Evolutionary conservation across 2,329 filamentous ascomycete genomes (phyloP), one percentile per base, ranked within the genome.

Genomic region (Fusarium fujikuroi): DNA sequence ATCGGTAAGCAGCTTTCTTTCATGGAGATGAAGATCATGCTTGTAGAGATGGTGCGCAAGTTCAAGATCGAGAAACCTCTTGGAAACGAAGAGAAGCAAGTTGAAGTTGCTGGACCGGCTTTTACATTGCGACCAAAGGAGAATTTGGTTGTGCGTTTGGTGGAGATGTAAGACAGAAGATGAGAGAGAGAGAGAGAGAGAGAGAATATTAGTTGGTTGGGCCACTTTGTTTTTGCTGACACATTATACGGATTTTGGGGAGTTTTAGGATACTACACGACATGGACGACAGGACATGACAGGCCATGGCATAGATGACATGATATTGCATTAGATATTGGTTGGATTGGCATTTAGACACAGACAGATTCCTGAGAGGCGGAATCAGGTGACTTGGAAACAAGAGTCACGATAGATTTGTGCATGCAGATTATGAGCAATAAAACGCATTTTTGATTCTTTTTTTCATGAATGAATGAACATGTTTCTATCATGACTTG

Each of bases 11-110:
- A 74, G 15, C 80, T 81, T 36, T 77, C 82, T 2, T 63, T 81
- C 53, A 64, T 84, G 57, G 82, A 83, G 72, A 80, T 84, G 72
- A 84, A 84, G 75, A 71, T 76, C 8, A 75, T 83, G 10, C 42
- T 84, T 16, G 68, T 79, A 7, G 79, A 80, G 63, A 62, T 84
- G 50, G 66, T 83, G 32, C 68, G 70, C 7, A 74, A 73, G 28
- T 84, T 82, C 65, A 65, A 65, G 21, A 76, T 83, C 30, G 70
- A 79, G 36, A 67, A 60, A 37, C 75, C 69, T 18, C 23, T 60
- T 23, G 69, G 72, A 9, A 63, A 43, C 10, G 69, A 71, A 28
- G 63, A 66, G 5, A 75, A 74, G 32, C 44, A 46, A 4, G 71
- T 78, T 46, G 70, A 74, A 70, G 64, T 79, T 39, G 73, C 62